phyloP scores from a whole-genome alignment of 2,329 filamentous ascomycete species.

The Sclerotinia subarctica region DNA sequence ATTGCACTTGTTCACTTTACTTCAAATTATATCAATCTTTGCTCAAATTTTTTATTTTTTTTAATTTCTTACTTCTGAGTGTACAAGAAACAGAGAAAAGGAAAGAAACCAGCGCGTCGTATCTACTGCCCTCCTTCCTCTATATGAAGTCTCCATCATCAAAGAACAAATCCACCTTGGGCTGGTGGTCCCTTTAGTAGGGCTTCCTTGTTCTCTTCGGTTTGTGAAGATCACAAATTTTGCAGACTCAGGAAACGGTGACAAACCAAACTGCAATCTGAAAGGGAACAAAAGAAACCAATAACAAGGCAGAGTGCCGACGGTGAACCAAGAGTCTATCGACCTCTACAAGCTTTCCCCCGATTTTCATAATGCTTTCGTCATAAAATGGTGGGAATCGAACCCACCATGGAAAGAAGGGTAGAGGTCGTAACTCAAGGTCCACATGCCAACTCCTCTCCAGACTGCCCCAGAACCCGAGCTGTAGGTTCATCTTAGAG shows the following conservation, averaged over 20 bases:
- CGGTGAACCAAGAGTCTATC: neutral
- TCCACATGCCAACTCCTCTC: neutral
- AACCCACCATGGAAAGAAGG: neutral
- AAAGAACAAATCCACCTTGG: neutral
- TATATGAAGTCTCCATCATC: neutral
- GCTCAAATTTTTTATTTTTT: neutral
- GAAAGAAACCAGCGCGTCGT: neutral
- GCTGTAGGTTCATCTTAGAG: neutral
- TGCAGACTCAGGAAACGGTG: neutral
- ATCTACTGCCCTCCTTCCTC: neutral
- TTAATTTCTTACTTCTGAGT: neutral
- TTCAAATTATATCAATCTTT: neutral
- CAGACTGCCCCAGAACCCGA: neutral
- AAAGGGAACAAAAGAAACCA: neutral
- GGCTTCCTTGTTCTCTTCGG: neutral
- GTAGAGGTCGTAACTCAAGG: neutral
- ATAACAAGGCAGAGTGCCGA: neutral
- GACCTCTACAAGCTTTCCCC: neutral
- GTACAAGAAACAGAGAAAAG: neutral
- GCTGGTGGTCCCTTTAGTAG: neutral
- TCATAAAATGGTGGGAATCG: neutral
- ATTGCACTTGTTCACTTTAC: neutral
- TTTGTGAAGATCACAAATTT: too few species aligned
- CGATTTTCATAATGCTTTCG: neutral
- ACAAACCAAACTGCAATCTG: too few species aligned